These are phyloP conservation scores for Fusarium humuli DNA, from an alignment of 2,329 filamentous ascomycete species.

Conservation along the genomic window DNA sequence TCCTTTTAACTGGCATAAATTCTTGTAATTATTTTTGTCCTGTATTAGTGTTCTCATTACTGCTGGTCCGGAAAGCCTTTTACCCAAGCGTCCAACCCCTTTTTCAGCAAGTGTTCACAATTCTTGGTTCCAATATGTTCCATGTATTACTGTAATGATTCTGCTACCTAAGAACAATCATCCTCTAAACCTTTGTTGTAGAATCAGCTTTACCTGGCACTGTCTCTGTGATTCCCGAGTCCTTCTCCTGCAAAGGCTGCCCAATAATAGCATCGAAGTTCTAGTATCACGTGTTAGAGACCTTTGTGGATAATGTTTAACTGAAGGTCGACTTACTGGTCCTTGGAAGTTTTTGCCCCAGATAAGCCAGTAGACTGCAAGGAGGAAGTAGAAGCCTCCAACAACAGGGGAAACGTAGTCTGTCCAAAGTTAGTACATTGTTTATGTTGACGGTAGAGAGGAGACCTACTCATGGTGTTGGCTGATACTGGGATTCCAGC, in stretches of 20 bases:
- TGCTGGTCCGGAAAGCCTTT: too few species aligned
- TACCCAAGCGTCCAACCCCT: too few species aligned
- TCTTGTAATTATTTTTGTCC: too few species aligned
- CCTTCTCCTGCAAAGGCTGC: neutral
- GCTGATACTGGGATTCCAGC: conserved; percentile 6
- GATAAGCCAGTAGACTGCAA: neutral
- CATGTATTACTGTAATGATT: too few species aligned
- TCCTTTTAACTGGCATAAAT: too few species aligned
- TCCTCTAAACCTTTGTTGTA: neutral
- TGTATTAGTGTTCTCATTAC: too few species aligned
- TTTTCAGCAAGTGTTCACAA: too few species aligned
- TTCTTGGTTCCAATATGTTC: too few species aligned
- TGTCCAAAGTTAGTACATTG: rapidly evolving
- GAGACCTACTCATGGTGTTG: conserved; percentile 7
- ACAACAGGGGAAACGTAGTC: conserved; percentile 22
- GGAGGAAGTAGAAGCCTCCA: conserved; percentile 2
- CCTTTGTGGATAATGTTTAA: rapidly evolving
- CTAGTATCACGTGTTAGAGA: neutral
- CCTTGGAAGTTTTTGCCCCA: conserved; percentile 12
- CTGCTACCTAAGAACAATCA: neutral
- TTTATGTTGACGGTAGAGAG: rapidly evolving
- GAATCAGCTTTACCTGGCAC: neutral
- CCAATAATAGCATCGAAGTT: conserved; percentile 15
- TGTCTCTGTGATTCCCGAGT: neutral
- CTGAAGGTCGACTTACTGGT: neutral